These are phyloP conservation scores for Pezicula rhizophila DNA, from an alignment of 2,329 filamentous ascomycete genomes.

Conservation along the genomic window DNA sequence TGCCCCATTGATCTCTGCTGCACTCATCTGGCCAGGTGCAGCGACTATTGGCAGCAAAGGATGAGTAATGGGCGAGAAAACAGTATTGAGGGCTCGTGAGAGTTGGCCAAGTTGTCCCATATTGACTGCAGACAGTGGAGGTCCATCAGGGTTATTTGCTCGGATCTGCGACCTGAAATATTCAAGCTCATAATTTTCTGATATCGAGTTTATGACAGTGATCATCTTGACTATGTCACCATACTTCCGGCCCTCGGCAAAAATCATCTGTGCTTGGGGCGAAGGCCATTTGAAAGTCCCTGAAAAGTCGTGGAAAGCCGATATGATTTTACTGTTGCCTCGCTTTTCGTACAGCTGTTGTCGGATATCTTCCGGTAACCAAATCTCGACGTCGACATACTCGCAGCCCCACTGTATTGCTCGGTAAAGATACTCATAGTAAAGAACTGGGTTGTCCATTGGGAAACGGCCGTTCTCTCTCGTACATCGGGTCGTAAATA, in stretches of 20 bases:
- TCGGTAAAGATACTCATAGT: slow-evolving; percentile 72
- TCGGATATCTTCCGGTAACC: slow-evolving; percentile 74
- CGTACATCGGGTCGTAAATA: slow-evolving; percentile 79
- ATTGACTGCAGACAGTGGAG: slow-evolving; percentile 76
- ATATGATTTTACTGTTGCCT: slow-evolving; percentile 79
- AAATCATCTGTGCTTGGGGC: slow-evolving; percentile 63
- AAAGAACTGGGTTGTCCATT: slow-evolving; percentile 71
- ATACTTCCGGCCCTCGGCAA: slow-evolving; percentile 64
- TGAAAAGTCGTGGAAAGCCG: slow-evolving; percentile 87
- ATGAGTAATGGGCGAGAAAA: slow-evolving; percentile 85
- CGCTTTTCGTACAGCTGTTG: slow-evolving; percentile 60
- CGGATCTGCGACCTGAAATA: slow-evolving; percentile 78
- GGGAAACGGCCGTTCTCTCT: slow-evolving; percentile 79
- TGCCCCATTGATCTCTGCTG: slow-evolving; percentile 77
- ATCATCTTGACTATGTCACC: slow-evolving; percentile 92
- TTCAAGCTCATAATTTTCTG: slow-evolving; percentile 85
- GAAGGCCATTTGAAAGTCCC: slow-evolving; percentile 80
- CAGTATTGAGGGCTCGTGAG: slow-evolving; percentile 75
- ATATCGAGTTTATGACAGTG: slow-evolving; percentile 71
- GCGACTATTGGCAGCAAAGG: slow-evolving; percentile 78
- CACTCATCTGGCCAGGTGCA: slow-evolving; percentile 78
- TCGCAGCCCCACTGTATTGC: slow-evolving; percentile 87
- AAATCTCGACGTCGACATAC: slow-evolving; percentile 84
- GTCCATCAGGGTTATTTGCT: slow-evolving; percentile 59
- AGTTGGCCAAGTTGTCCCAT: slow-evolving; percentile 85